Evolutionary conservation across 2,329 filamentous ascomycete species (phyloP), one percentile per base, ranked within the genome.

Genomic region (Neonectria sp.): DNA sequence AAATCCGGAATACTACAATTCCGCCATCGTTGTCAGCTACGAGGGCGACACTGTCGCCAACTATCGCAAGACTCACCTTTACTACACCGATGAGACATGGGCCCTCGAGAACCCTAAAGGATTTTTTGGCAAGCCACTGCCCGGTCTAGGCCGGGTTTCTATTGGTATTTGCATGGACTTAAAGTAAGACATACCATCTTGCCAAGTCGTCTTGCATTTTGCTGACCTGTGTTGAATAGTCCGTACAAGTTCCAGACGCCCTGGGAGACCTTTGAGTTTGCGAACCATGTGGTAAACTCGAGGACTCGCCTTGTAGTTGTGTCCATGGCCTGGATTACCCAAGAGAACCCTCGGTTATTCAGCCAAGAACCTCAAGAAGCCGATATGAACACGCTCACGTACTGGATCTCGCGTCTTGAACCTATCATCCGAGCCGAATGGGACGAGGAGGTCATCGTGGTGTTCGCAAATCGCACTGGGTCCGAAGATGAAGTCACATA

Each of bases 321-420:
- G 0, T 89, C 88, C 8, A 95, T 95, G 93, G 92, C 93, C 0
- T 95, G 93, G 93, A 83, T 93, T 31, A 94, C 92, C 3, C 83
- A 78, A 62, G 89, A 84, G 69, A 86, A 84, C 73, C 84, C 79
- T 2, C 83, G 73, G n/a, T 64, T 65, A 6, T 90, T 83, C 76
- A 89, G 74, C 67, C 84, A 71, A 35, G 82, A 69, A 69, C 88
- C 88, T 0, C 76, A 85, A 1, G 87, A 90, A 56, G 91, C 92
- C 0, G 92, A 95, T 70, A 86, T 93, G 80, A 89, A 93, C 25
- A 94, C 92, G 0, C 77, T 95, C 5, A 87, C 88, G 0, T 95
- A 95, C 74, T 95, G 93, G 93, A 83, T 93, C 0, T 86, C 89
- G 24, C 86, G 93, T 0, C 84, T 95, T 6, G 90, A 92, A 63